Conservation (phyloP, 352 stramenopile species). For the Globisporangium barbulae region DNA sequence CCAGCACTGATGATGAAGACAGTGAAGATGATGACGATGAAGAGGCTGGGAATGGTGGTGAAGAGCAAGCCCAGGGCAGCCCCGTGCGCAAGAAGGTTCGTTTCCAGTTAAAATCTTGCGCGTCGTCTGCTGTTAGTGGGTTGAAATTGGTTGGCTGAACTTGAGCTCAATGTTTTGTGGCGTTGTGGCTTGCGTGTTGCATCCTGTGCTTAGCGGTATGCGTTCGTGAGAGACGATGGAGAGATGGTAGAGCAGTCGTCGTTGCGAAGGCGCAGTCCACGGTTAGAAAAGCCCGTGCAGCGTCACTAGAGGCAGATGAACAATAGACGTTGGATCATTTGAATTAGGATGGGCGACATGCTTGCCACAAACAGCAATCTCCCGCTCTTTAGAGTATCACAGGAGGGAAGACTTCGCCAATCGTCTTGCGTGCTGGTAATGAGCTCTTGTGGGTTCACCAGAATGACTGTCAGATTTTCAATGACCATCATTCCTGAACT, state of each 20-base stretch:
- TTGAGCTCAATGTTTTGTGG: too few species aligned
- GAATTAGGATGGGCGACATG: conserved; percentile 5
- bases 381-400: neutral
- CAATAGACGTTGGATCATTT: neutral
- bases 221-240: conserved; percentile 10
- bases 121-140: neutral
- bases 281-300: conserved; percentile 1
- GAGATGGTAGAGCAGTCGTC: conserved; percentile 9
- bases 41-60: neutral
- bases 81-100: neutral
- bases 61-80: neutral
- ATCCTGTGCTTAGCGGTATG: conserved; percentile 5
- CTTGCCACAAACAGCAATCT: neutral
- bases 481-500: neutral
- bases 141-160: neutral
- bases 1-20: conserved; percentile 12
- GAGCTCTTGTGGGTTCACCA: too few species aligned
- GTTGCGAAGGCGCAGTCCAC: conserved; percentile 12
- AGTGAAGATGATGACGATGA: conserved; percentile 3
- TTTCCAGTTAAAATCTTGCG: neutral
- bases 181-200: neutral
- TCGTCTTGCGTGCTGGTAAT: neutral
- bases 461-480: neutral
- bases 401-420: neutral
- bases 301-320: neutral